Percentiles rank a stretch among this genome's conserved stretches.
Conservation (phyloP, 176 grass and related monocot species). For the Phragmites australis region DNA sequence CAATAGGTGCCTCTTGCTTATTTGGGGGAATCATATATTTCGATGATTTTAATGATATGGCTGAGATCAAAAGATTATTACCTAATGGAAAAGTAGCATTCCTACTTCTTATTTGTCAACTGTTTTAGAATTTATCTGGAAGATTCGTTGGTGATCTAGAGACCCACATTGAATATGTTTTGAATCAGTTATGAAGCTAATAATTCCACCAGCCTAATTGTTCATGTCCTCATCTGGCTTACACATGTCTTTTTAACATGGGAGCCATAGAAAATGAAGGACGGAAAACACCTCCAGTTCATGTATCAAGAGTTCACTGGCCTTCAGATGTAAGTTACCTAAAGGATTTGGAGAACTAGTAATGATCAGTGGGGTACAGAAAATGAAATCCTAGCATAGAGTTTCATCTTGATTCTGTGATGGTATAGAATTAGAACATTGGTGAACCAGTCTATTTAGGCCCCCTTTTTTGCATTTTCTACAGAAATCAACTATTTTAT, state of each 20-base stretch:
- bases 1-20: too few relatives aligned
- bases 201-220: slow-evolving; percentile 5
- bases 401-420: slow-evolving; percentile 13
- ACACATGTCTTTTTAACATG: not conserved
- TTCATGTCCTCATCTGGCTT: not conserved
- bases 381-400: slow-evolving; percentile 20
- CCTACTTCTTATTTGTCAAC: not conserved
- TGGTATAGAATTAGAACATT: not conserved
- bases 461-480: not conserved
- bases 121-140: slow-evolving; percentile 8
- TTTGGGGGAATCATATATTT: not conserved
- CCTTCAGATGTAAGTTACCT: slow-evolving; percentile 22
- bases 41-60: not conserved
- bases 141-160: slow-evolving; percentile 11
- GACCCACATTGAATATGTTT: slow-evolving; percentile 3
- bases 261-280: not conserved
- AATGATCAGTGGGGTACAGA: not conserved
- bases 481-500: not conserved
- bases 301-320: not conserved
- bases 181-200: slow-evolving; percentile 3
- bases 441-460: not conserved
- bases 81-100: not conserved
- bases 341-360: slow-evolving; percentile 4
- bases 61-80: not conserved
- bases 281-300: not conserved